These are phyloP conservation scores for Aspergillus oerlinghausenensis DNA, from an alignment of 2,329 filamentous ascomycete genomes.

Conservation along the genomic window DNA sequence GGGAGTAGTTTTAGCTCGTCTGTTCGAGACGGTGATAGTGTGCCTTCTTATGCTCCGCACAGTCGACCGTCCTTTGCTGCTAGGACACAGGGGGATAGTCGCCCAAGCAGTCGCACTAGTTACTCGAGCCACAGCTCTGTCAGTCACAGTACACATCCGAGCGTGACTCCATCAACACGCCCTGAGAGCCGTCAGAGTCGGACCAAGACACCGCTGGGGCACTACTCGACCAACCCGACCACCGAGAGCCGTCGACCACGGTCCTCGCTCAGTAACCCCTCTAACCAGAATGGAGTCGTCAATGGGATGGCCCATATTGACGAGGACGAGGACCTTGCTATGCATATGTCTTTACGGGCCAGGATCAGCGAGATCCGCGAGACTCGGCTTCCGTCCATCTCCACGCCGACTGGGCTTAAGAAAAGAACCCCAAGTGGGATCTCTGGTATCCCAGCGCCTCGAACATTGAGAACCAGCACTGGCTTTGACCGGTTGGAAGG, in stretches of 20 bases:
- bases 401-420: slow-evolving; percentile 46
- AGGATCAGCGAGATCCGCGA: slow-evolving; percentile 27
- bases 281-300: slow-evolving; percentile 54
- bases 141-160: slow-evolving; percentile 36
- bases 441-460: slow-evolving; percentile 35
- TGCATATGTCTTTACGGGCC: slow-evolving; percentile 36
- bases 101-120: slow-evolving; percentile 71
- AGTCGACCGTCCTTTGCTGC: slow-evolving; percentile 48
- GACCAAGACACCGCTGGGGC: slow-evolving; percentile 60
- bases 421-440: slow-evolving; percentile 50
- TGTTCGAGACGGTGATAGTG: slow-evolving; percentile 31
- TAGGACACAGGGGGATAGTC: slow-evolving; percentile 47
- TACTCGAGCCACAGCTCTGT: slow-evolving; percentile 43
- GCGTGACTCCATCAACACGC: slow-evolving; percentile 44
- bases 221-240: slow-evolving; percentile 47
- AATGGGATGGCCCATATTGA: slow-evolving; percentile 53
- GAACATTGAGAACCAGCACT: slow-evolving; percentile 37
- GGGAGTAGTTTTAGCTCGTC: slow-evolving; percentile 41
- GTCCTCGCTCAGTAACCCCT: slow-evolving; percentile 62
- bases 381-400: slow-evolving; percentile 43
- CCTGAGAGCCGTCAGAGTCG: slow-evolving; percentile 64
- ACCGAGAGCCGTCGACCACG: slow-evolving; percentile 57
- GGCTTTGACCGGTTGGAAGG: slow-evolving; percentile 32
- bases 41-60: slow-evolving; percentile 31
- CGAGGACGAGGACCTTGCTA: slow-evolving; percentile 45